Percentiles rank a stretch among this genome's conserved stretches.
Evolutionary conservation across 768 basidiomycete genomes (phyloP).

Genomic region (Hypsizygus marmoreus): DNA sequence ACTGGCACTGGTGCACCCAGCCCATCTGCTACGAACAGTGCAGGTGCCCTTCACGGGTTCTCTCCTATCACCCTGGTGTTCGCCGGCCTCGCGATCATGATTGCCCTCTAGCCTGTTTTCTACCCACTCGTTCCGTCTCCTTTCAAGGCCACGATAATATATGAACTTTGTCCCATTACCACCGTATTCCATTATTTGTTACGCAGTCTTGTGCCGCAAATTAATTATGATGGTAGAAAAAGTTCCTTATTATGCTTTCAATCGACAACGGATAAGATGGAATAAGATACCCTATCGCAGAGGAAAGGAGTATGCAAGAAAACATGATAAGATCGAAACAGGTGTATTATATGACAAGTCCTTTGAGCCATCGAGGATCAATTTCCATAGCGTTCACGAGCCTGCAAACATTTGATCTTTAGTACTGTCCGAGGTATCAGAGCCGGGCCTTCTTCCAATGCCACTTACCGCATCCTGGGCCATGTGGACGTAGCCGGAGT

Average conservation of each 20-base stretch:
- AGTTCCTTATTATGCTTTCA: too few species aligned
- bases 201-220: too few species aligned
- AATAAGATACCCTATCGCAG: too few species aligned
- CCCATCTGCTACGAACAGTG: constrained; percentile 11
- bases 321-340: constrained; percentile 6
- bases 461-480: constrained; percentile 66
- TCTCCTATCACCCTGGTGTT: constrained; percentile 7
- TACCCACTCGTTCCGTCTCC: constrained; percentile 1
- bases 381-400: constrained; percentile 41
- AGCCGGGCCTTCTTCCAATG: constrained; percentile 9
- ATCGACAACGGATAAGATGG: too few species aligned
- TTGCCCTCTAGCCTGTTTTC: constrained; percentile 3
- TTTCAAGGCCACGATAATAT: not conserved
- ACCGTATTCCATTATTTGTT: too few species aligned
- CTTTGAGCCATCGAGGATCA: too few species aligned
- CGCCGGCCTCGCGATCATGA: constrained; percentile 3
- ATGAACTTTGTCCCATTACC: too few species aligned
- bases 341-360: not conserved
- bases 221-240: too few species aligned
- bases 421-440: constrained; percentile 12
- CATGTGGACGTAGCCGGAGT: constrained; percentile 71
- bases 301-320: constrained; percentile 12
- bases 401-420: constrained; percentile 26
- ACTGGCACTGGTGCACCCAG: constrained; percentile 12
- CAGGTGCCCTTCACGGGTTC: constrained; percentile 1